phyloP scores from a whole-genome alignment of 257 asterid genomes.

The Gardenia jasminoides region DNA sequence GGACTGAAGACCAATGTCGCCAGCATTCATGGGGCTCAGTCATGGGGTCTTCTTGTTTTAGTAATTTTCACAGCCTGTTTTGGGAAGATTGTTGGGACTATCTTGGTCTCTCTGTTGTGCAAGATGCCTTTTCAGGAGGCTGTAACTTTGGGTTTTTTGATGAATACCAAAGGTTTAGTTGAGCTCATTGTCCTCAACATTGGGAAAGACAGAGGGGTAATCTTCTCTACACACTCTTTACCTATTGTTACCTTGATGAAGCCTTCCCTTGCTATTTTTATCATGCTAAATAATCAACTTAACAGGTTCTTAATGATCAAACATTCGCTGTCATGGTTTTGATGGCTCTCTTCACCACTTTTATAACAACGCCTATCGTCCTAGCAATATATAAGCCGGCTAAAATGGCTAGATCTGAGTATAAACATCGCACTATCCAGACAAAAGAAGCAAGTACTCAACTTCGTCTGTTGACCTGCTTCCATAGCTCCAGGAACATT shows the following conservation, averaged over 20 bases:
- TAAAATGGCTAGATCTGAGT: conserved; percentile 27
- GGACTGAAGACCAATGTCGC: conserved; percentile 47
- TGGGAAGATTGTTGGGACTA: conserved; percentile 49
- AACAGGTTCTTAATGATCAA: conserved; percentile 61
- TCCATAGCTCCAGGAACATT: conserved; percentile 44
- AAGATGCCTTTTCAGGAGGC: conserved; percentile 37
- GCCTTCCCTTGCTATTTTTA: neutral
- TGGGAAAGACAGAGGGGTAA: conserved; percentile 44
- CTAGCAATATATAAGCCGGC: conserved; percentile 51
- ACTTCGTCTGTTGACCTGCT: conserved; percentile 48
- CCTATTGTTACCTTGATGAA: neutral
- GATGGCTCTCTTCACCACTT: conserved; percentile 65
- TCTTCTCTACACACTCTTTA: neutral
- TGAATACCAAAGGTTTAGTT: conserved; percentile 54
- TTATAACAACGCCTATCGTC: conserved; percentile 52
- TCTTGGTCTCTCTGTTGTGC: conserved; percentile 27
- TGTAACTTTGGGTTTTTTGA: conserved; percentile 35
- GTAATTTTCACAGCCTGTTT: conserved; percentile 43
- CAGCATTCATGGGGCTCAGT: conserved; percentile 37
- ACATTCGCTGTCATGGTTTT: conserved; percentile 56
- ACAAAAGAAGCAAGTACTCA: conserved; percentile 32
- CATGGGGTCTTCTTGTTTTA: conserved; percentile 48
- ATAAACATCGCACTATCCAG: conserved; percentile 45
- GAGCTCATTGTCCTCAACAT: conserved; percentile 52
- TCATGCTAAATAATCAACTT: neutral